Conservation (phyloP, 495 filamentous ascomycete genomes). For the Neohortaea acidophila region DNA sequence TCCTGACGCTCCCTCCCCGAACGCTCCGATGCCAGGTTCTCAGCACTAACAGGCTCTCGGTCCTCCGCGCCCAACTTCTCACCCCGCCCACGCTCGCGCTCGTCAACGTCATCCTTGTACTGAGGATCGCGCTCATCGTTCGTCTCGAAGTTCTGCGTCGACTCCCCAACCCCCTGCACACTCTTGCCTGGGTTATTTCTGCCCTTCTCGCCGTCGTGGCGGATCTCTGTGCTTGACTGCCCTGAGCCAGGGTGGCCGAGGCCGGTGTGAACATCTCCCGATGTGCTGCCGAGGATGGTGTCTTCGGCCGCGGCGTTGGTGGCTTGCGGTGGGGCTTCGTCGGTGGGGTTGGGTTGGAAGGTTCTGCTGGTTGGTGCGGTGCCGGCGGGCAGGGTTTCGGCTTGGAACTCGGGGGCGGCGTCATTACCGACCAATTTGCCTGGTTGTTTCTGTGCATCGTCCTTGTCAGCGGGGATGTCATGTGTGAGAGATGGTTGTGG, state of each 20-base stretch:
- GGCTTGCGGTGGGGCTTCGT: conserved; percentile 34
- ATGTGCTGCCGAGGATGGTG: conserved; percentile 49
- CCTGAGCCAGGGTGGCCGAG: conserved; percentile 47
- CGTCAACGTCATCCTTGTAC: conserved; percentile 20
- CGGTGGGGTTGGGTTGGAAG: conserved; percentile 39
- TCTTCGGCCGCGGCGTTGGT: conserved; percentile 32
- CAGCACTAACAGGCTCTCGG: conserved; percentile 31
- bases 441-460: conserved; percentile 42
- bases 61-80: too few species aligned
- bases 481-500: background rate
- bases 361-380: conserved; percentile 48
- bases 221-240: conserved; percentile 42
- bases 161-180: conserved; percentile 36
- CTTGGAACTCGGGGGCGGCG: conserved; percentile 45
- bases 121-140: conserved; percentile 16
- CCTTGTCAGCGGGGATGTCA: background rate
- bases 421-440: conserved; percentile 48
- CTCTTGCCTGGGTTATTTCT: conserved; percentile 38
- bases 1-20: background rate
- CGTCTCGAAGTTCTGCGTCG: conserved; percentile 1
- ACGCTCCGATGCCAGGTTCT: conserved; percentile 33
- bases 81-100: too few species aligned
- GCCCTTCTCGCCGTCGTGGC: conserved; percentile 35
- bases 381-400: conserved; percentile 45
- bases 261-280: conserved; percentile 42